phyloP scores from a whole-genome alignment of 306 rosid genomes.

The Acacia acuminata region DNA sequence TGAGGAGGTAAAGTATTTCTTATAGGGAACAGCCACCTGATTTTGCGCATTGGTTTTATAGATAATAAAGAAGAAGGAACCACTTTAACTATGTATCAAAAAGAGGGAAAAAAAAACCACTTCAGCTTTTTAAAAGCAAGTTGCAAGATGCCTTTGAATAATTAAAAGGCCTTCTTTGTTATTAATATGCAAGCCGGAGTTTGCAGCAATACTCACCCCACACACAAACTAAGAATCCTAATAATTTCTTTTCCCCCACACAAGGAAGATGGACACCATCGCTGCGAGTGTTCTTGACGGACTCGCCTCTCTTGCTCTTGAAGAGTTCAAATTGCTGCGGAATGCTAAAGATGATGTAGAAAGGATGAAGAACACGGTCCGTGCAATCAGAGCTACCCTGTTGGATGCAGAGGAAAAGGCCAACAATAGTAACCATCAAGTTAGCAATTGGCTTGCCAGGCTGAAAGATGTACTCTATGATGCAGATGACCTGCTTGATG shows the following conservation, averaged over 20 bases:
- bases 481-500: not conserved
- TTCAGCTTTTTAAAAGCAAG: too few relatives aligned
- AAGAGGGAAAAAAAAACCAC: too few relatives aligned
- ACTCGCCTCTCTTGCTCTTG: not conserved
- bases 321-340: conserved; percentile 28
- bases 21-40: too few relatives aligned
- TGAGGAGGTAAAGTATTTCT: too few relatives aligned
- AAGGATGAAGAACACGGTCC: conserved; percentile 20
- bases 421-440: not conserved
- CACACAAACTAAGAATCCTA: not conserved
- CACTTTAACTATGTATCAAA: not conserved
- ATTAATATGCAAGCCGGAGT: too few relatives aligned
- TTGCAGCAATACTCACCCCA: too few relatives aligned
- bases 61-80: too few relatives aligned
- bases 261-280: conserved; percentile 30
- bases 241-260: not conserved
- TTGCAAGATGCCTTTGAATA: too few relatives aligned
- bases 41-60: too few relatives aligned
- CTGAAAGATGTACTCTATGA: not conserved
- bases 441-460: not conserved
- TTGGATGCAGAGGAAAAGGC: conserved; percentile 34
- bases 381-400: conserved; percentile 29
- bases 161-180: too few relatives aligned
- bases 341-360: conserved; percentile 14
- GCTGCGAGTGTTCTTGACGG: conserved; percentile 12